phyloP scores from a whole-genome alignment of 352 stramenopile genomes.

The Globisporangium perplexum region DNA sequence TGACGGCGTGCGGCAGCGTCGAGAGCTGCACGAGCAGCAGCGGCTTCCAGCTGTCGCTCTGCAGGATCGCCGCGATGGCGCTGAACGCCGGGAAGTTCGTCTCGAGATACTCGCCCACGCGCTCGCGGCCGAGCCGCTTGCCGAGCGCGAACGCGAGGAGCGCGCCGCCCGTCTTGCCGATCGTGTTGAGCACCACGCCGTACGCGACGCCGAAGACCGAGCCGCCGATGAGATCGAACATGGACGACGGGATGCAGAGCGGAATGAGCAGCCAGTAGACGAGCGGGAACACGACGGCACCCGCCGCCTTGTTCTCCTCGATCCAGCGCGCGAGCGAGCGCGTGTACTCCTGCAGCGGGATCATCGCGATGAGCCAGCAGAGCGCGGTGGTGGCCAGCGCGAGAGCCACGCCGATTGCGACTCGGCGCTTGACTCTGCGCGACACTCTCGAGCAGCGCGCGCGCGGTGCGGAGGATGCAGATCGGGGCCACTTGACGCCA shows the following conservation, averaged over 20 bases:
- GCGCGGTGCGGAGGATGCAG: background rate
- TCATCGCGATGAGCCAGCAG: constrained; percentile 17
- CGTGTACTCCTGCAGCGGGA: constrained; percentile 44
- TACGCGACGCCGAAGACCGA: constrained; percentile 56
- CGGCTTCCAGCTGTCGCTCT: constrained; percentile 66
- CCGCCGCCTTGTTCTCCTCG: constrained; percentile 31
- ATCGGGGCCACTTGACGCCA: background rate
- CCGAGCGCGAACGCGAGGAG: constrained; percentile 58
- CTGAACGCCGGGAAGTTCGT: constrained; percentile 49
- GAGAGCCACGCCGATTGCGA: constrained; percentile 20
- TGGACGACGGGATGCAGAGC: constrained; percentile 56
- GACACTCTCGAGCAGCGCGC: constrained; percentile 5
- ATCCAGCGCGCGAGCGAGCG: constrained; percentile 35
- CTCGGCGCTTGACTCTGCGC: constrained; percentile 13
- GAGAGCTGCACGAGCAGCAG: constrained; percentile 69
- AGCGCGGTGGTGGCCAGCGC: constrained; percentile 8
- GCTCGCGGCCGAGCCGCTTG: constrained; percentile 49
- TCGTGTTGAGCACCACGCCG: constrained; percentile 42
- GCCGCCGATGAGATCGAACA: constrained; percentile 58
- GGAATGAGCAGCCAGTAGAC: constrained; percentile 47
- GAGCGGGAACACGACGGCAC: constrained; percentile 50
- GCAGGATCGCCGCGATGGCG: constrained; percentile 39
- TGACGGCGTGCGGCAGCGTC: constrained; percentile 62
- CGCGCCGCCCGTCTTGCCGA: constrained; percentile 56
- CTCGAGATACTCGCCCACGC: constrained; percentile 45